A percentile compares a stretch with the other conserved stretches of the same genome.
Conservation (phyloP, 2,329 filamentous ascomycete species). For the Aspergillus tubingensis region DNA sequence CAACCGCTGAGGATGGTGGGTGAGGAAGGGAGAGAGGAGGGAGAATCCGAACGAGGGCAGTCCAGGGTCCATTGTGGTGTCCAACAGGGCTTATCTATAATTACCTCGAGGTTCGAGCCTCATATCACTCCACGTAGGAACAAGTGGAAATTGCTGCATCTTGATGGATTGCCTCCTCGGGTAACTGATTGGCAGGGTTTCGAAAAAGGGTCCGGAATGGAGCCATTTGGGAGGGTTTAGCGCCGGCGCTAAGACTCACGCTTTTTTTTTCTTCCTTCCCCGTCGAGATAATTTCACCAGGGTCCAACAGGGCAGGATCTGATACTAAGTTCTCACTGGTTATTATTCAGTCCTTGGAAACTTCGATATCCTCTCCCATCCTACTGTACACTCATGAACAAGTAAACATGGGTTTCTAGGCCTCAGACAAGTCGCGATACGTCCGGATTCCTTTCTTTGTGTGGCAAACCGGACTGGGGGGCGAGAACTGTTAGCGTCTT, state of each 20-base stretch:
- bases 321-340: too few relatives aligned
- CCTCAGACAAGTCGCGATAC: background rate
- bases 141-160: background rate
- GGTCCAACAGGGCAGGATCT: too few relatives aligned
- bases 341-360: background rate
- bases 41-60: too few relatives aligned
- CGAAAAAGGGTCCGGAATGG: background rate
- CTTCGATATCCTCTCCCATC: background rate
- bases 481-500: background rate
- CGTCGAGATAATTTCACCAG: background rate
- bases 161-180: background rate
- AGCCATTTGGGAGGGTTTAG: background rate
- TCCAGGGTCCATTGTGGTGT: background rate
- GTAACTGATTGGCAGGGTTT: constrained; percentile 1
- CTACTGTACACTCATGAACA: background rate
- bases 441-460: background rate
- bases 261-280: background rate
- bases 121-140: background rate
- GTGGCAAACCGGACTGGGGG: background rate
- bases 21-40: background rate
- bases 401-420: too few relatives aligned
- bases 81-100: background rate
- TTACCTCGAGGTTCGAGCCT: background rate
- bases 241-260: background rate
- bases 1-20: background rate